These are phyloP conservation scores for Colletotrichum filicis DNA, from an alignment of 2,329 filamentous ascomycete species.

Conservation along the genomic window DNA sequence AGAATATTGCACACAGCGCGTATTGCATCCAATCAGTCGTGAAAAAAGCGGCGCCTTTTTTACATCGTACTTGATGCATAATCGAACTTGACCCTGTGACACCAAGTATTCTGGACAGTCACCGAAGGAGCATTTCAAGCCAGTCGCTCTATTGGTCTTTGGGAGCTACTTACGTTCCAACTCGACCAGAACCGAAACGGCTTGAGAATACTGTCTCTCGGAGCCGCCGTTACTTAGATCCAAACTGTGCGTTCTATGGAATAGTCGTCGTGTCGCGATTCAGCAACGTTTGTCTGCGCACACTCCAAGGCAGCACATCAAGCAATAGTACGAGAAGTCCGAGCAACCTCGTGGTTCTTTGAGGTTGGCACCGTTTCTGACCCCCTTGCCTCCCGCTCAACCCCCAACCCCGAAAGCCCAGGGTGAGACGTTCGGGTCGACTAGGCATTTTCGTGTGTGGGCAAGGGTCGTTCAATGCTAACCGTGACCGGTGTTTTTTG, in stretches of 20 bases:
- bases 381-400: constrained; percentile 4
- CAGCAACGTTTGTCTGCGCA: background rate
- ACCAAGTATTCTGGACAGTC: background rate
- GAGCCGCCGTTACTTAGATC: background rate
- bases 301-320: background rate
- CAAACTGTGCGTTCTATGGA: background rate
- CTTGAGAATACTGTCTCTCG: background rate
- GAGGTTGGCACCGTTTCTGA: constrained; percentile 11
- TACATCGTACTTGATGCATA: background rate
- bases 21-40: constrained; percentile 30
- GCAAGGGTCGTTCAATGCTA: constrained; percentile 25
- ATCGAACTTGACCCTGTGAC: background rate
- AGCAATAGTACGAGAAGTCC: constrained; percentile 7
- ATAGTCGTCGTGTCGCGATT: background rate
- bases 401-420: background rate
- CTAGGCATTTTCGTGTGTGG: constrained; percentile 5
- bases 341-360: constrained; percentile 19
- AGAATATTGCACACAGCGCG: constrained; percentile 29
- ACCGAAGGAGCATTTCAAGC: background rate
- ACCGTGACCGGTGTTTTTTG: constrained; percentile 29
- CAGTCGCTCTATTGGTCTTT: background rate
- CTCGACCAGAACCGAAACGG: background rate
- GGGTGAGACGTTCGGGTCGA: background rate
- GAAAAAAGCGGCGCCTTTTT: background rate
- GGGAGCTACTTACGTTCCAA: background rate